Conservation (phyloP, 2,329 filamentous ascomycete genomes). For the Pseudogymnoascus sp. region DNA sequence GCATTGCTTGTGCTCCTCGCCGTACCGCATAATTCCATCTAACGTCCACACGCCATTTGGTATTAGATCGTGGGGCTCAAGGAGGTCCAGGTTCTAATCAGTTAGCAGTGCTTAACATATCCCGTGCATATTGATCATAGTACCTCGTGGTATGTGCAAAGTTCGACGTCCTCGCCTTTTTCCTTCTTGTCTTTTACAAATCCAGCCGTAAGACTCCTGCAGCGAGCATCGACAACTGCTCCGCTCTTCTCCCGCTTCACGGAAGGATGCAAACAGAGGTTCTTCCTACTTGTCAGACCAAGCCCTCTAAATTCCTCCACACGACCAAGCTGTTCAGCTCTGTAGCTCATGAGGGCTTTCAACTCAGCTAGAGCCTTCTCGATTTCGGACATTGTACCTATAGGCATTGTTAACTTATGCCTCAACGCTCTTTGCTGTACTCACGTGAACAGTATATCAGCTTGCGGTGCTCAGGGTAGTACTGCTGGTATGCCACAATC, state of each 20-base stretch:
- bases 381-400: constrained; percentile 95
- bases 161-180: constrained; percentile 83
- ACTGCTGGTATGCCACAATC: constrained; percentile 93
- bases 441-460: constrained; percentile 94
- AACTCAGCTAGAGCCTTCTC: constrained; percentile 93
- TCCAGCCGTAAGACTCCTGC: constrained; percentile 87
- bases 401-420: constrained; percentile 1
- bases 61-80: constrained; percentile 90
- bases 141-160: constrained; percentile 93
- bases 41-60: constrained; percentile 95
- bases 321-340: constrained; percentile 76
- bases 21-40: constrained; percentile 79
- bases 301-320: constrained; percentile 90
- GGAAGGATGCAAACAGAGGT: constrained; percentile 89
- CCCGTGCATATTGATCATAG: neutral
- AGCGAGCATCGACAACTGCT: constrained; percentile 86
- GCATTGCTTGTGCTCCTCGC: constrained; percentile 92
- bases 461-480: constrained; percentile 87
- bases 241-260: constrained; percentile 97
- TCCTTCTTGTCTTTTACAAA: constrained; percentile 98
- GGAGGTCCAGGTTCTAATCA: constrained; percentile 73
- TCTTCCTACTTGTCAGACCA: constrained; percentile 92
- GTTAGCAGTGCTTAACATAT: constrained; percentile 12
- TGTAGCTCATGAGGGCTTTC: constrained; percentile 90
- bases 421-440: constrained; percentile 10